A percentile compares a stretch with the other conserved stretches of the same genome.
These are phyloP conservation scores for Microsporum ferrugineum DNA, from an alignment of 2,329 filamentous ascomycete species.

Conservation along the genomic window DNA sequence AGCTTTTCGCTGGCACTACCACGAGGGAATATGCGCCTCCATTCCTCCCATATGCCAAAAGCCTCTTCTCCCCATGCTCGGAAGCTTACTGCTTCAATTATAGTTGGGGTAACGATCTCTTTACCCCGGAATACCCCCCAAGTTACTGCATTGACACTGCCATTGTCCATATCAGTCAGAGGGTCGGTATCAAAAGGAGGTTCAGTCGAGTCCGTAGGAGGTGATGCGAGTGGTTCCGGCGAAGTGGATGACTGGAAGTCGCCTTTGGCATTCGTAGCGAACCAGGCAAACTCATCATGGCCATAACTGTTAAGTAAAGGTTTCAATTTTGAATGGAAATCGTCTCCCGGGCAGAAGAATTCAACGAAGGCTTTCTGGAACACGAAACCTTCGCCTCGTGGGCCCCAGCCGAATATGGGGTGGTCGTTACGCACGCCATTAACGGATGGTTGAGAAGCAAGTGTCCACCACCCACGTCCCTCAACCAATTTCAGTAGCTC, in stretches of 20 bases:
- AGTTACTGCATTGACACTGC: slow-evolving; percentile 81
- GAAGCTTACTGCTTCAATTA: slow-evolving; percentile 93
- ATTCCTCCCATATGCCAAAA: slow-evolving; percentile 89
- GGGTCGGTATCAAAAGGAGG: slow-evolving; percentile 39
- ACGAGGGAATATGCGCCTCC: slow-evolving; percentile 76
- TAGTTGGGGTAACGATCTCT: slow-evolving; percentile 91
- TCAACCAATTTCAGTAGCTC: slow-evolving; percentile 65
- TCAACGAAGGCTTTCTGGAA: slow-evolving; percentile 99
- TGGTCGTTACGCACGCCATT: slow-evolving; percentile 72
- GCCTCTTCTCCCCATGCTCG: slow-evolving; percentile 90
- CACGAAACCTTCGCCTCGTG: slow-evolving; percentile 71
- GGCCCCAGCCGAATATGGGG: slow-evolving; percentile 83
- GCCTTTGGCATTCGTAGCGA: slow-evolving; percentile 67
- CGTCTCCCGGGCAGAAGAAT: slow-evolving; percentile 68
- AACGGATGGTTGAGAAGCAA: slow-evolving; percentile 88
- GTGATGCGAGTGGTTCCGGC: slow-evolving; percentile 20
- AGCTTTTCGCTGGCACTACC: slow-evolving; percentile 60
- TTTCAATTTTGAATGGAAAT: slow-evolving; percentile 56
- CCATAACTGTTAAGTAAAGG: slow-evolving; percentile 49
- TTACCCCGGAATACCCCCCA: slow-evolving; percentile 95
- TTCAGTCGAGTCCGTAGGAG: slow-evolving; percentile 8
- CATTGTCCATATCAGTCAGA: slow-evolving; percentile 22
- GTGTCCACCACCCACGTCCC: slow-evolving; percentile 82
- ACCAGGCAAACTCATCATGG: slow-evolving; percentile 66
- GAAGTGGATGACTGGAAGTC: slow-evolving; percentile 57